Evolutionary conservation across 371 early-diverging fungal genomes (phyloP), one percentile per base, ranked within the genome.

Genomic region (Capillidium rhysosporum): DNA sequence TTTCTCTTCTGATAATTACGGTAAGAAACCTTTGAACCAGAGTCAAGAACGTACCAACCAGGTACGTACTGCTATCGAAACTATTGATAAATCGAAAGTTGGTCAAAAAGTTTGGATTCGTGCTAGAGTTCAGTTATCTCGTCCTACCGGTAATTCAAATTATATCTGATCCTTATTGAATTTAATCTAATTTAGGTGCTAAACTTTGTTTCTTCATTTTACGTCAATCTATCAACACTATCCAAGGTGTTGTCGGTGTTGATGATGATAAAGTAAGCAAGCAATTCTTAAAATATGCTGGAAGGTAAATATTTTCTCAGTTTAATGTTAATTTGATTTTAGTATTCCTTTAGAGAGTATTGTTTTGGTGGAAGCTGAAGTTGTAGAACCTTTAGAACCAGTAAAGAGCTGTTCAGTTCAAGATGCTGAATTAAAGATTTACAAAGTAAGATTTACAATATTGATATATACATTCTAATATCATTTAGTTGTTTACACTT

Each of bases 271-370:
- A 63, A 1, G 75, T 93, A 60, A 89, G 89, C 75, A 92, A 91
- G 76, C 82, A 88, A 54, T 93, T 97, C 92, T 76, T 92, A 62
- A 94, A 92, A 70, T 97, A 79, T 71, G 81, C 86, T 45, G 62
- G 62, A 39, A 64, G 65, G 81, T 80, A 67, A 56, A 68, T 29
- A 41, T 40, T 38, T 38, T 20, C n/a, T 14, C 23, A 24, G 25
- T 4, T 9, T 20, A 46, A 29, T 49, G 44, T 31, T 24, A 30
- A 31, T 12, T 46, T 54, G 24, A 8, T 40, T 53, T 60, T 52
- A 81, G 80, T 63, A 84, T 95, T 57, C 61, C 89, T 21, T 64
- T 70, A 43, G 98, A 97, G 68, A 89, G 94, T 8, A 79, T 97
- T 52, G 88, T 97, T 9, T 58, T 84, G 31, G 74, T 94, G 29